Evolutionary conservation across 2,329 filamentous ascomycete genomes (phyloP).

Genomic region (Nothomitra cinnamomea): DNA sequence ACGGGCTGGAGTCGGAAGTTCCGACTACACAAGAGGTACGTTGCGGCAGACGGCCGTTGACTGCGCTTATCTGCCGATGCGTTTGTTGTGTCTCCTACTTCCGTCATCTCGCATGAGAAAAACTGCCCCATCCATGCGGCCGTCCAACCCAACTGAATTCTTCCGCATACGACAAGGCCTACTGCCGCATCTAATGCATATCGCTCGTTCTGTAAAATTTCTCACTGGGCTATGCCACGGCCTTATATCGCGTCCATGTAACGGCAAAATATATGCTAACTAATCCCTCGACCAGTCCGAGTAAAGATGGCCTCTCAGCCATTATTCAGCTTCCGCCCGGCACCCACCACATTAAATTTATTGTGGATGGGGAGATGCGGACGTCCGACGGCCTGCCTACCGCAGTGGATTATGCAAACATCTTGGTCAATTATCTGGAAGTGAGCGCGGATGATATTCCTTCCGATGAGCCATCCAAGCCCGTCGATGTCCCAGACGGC

Average conservation of each 20-base stretch:
- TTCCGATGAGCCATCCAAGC: conserved; percentile 12
- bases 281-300: conserved; percentile 16
- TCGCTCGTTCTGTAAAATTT: not conserved
- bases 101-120: conserved; percentile 3
- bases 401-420: conserved; percentile 94
- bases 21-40: conserved; percentile 69
- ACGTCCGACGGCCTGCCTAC: conserved; percentile 78
- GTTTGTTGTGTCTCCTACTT: conserved; percentile 9
- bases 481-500: conserved; percentile 12
- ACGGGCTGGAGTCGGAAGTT: conserved; percentile 96
- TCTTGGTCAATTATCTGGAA: conserved; percentile 96
- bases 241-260: not conserved
- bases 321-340: conserved; percentile 74
- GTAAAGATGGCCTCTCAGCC: conserved; percentile 49
- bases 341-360: conserved; percentile 91
- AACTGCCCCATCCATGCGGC: conserved; percentile 7
- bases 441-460: conserved; percentile 59
- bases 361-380: conserved; percentile 86
- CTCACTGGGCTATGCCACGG: not conserved
- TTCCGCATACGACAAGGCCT: not conserved
- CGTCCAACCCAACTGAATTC: not conserved
- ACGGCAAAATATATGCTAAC: conserved; percentile 3
- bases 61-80: conserved; percentile 4
- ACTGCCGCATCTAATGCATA: not conserved
- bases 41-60: conserved; percentile 14